Evolutionary conservation across 306 rosid genomes (phyloP).

Genomic region (Trifolium dubium): DNA sequence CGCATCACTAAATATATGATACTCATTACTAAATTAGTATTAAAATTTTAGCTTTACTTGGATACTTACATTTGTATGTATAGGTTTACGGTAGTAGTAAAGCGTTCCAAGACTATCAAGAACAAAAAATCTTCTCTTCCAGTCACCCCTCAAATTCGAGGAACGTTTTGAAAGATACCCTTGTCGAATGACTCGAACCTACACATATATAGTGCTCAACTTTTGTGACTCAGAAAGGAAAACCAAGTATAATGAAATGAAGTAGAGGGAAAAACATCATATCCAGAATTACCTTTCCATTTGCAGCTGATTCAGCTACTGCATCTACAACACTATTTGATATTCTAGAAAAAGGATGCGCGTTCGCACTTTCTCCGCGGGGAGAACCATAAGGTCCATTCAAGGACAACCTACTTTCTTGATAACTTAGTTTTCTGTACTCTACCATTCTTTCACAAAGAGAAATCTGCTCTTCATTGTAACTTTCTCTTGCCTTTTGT

Average conservation of each 20-base stretch:
- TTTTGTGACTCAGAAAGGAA: slow-evolving; percentile 16
- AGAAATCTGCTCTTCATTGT: slow-evolving; percentile 66
- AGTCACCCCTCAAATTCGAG: slow-evolving; percentile 75
- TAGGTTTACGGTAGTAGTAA: slow-evolving; percentile 77
- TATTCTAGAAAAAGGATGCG: slow-evolving; percentile 57
- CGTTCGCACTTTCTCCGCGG: slow-evolving; percentile 47
- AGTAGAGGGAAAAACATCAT: slow-evolving; percentile 19
- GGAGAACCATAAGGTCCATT: slow-evolving; percentile 50
- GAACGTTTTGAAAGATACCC: slow-evolving; percentile 88
- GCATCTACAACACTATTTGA: slow-evolving; percentile 62
- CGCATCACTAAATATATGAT: slow-evolving; percentile 6
- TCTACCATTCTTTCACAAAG: slow-evolving; percentile 73
- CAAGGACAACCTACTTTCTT: slow-evolving; percentile 54
- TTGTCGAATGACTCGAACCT: slow-evolving; percentile 79
- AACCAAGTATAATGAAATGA: slow-evolving; percentile 8
- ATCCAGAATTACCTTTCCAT: slow-evolving; percentile 64
- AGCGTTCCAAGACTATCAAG: slow-evolving; percentile 83
- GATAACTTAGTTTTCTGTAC: slow-evolving; percentile 59
- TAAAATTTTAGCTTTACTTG: slow-evolving; percentile 36
- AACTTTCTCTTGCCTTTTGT: slow-evolving; percentile 77
- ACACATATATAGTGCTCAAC: slow-evolving; percentile 32
- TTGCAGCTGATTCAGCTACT: slow-evolving; percentile 70
- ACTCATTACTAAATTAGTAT: slow-evolving; percentile 11
- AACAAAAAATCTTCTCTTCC: slow-evolving; percentile 87
- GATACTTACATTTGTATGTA: slow-evolving; percentile 67